Percentiles rank a stretch among this genome's conserved stretches.
Conservation (phyloP, 305 asterid species). For the Salvia sclarea region DNA sequence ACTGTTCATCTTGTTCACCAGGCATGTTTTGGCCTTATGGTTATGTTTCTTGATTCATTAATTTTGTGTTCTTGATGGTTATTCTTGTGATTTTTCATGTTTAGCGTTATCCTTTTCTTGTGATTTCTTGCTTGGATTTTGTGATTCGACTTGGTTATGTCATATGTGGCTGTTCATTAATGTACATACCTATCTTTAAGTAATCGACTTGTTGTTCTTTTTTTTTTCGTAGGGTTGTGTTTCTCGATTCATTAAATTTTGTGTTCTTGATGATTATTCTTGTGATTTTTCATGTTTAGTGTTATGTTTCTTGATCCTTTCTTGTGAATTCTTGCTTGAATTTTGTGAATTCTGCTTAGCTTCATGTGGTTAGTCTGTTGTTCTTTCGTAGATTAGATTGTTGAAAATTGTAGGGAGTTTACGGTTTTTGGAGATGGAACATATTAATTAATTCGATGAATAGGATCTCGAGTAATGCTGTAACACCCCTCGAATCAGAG, state of each 20-base stretch:
- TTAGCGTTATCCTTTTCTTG: not conserved
- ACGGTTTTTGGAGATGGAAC: not conserved
- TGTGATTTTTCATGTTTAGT: not conserved
- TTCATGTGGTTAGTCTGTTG: not conserved
- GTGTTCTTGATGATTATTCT: not conserved
- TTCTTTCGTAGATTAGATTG: not conserved
- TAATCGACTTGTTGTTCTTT: too few relatives aligned
- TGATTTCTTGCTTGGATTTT: too few relatives aligned
- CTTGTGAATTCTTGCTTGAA: not conserved
- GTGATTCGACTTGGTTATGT: too few relatives aligned
- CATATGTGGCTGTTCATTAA: too few relatives aligned
- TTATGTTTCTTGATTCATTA: not conserved
- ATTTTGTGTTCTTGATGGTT: slow-evolving; percentile 16
- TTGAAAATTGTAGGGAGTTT: too few relatives aligned
- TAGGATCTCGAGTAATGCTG: not conserved
- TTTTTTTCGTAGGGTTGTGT: too few relatives aligned
- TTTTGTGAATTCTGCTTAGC: not conserved
- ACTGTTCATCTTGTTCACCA: slow-evolving; percentile 81
- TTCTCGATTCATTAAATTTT: not conserved
- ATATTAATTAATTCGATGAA: not conserved
- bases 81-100: not conserved
- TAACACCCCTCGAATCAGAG: slow-evolving; percentile 15
- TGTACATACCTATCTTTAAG: too few relatives aligned
- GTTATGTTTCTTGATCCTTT: not conserved
- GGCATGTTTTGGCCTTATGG: slow-evolving; percentile 42